Percentiles rank a stretch among this genome's conserved stretches.
These are phyloP conservation scores for Rhizodiscina lignyota DNA, from an alignment of 495 filamentous ascomycete genomes.

Conservation along the genomic window DNA sequence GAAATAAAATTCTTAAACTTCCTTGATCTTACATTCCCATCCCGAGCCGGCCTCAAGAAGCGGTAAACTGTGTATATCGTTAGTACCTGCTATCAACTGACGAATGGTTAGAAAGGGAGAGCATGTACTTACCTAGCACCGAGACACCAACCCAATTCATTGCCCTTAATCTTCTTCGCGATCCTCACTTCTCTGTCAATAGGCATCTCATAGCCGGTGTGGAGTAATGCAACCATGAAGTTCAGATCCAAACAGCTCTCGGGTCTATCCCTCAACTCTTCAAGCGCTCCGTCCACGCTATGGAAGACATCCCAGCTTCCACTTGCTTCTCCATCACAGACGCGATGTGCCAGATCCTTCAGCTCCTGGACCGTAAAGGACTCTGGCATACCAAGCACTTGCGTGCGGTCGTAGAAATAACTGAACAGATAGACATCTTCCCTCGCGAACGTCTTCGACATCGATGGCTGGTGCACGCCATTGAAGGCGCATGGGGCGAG, in stretches of 20 bases:
- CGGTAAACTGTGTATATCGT: slow-evolving; percentile 37
- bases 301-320: slow-evolving; percentile 61
- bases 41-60: slow-evolving; percentile 55
- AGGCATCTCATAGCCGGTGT: slow-evolving; percentile 97
- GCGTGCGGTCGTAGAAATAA: slow-evolving; percentile 90
- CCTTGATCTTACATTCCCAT: slow-evolving; percentile 58
- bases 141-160: slow-evolving; percentile 95
- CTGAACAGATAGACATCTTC: slow-evolving; percentile 95
- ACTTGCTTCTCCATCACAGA: slow-evolving; percentile 56
- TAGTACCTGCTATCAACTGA: neutral
- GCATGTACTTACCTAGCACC: slow-evolving; percentile 62
- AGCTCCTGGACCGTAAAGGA: slow-evolving; percentile 82
- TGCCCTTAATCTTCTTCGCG: slow-evolving; percentile 94
- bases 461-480: slow-evolving; percentile 82
- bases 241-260: slow-evolving; percentile 89
- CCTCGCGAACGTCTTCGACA: slow-evolving; percentile 78
- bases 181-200: slow-evolving; percentile 90
- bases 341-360: slow-evolving; percentile 61
- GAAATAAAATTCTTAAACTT: too few species aligned
- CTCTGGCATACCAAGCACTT: slow-evolving; percentile 87
- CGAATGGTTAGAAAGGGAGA: neutral
- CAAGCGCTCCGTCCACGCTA: slow-evolving; percentile 51
- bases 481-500: slow-evolving; percentile 93
- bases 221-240: slow-evolving; percentile 82
- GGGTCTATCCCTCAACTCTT: slow-evolving; percentile 60